Evolutionary conservation across 2,329 filamentous ascomycete genomes (phyloP).

Genomic region (Neopestalotiopsis sp.): DNA sequence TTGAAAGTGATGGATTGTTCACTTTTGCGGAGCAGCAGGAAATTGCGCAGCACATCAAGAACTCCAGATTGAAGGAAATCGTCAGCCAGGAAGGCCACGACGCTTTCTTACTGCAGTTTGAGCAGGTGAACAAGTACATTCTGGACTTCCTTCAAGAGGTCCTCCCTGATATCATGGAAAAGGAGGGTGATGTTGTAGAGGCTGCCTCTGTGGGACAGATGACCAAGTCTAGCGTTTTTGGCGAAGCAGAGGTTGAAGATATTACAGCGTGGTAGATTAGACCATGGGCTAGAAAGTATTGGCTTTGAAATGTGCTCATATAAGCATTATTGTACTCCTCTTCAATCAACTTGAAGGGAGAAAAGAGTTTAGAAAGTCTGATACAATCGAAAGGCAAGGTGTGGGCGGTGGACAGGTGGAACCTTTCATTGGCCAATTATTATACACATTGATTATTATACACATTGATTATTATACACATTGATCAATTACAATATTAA

Average conservation of each 20-base stretch:
- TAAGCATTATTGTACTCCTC: background rate
- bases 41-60: slow-evolving; percentile 79
- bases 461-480: no score
- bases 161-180: slow-evolving; percentile 86
- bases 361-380: background rate
- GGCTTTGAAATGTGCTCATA: no score
- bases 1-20: slow-evolving; percentile 94
- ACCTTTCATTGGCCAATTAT: no score
- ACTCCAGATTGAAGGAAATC: slow-evolving; percentile 82
- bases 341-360: background rate
- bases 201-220: slow-evolving; percentile 63
- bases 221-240: slow-evolving; percentile 90
- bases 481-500: no score
- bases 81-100: slow-evolving; percentile 96
- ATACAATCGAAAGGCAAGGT: background rate
- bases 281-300: no score
- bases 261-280: slow-evolving; percentile 84
- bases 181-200: slow-evolving; percentile 52
- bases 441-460: no score
- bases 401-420: no score
- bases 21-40: slow-evolving; percentile 97
- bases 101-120: slow-evolving; percentile 94
- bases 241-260: slow-evolving; percentile 94
- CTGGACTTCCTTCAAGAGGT: slow-evolving; percentile 82
- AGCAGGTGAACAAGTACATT: slow-evolving; percentile 92